These are phyloP conservation scores for Astrothelium macrocarpum DNA, from an alignment of 495 filamentous ascomycete genomes.

Conservation along the genomic window DNA sequence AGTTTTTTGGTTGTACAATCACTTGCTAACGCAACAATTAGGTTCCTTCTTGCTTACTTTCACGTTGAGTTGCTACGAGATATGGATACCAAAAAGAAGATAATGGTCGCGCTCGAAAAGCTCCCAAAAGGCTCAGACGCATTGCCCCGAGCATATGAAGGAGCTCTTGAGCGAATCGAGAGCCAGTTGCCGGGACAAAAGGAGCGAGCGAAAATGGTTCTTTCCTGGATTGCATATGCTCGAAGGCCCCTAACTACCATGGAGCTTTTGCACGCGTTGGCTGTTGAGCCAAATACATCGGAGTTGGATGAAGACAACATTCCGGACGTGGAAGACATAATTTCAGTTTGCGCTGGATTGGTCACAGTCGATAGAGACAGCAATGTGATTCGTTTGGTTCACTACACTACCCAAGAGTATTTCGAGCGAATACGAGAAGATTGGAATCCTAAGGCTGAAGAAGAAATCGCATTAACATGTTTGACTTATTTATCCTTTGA, in stretches of 20 bases:
- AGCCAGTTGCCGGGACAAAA: conserved; percentile 24
- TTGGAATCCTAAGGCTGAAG: conserved; percentile 29
- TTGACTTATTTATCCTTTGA: not conserved
- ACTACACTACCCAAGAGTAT: conserved; percentile 48
- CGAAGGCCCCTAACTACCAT: conserved; percentile 30
- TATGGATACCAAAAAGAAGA: conserved; percentile 26
- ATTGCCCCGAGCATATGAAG: conserved; percentile 34
- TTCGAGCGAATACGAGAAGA: conserved; percentile 31
- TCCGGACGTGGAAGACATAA: conserved; percentile 30
- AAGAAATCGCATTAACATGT: not conserved
- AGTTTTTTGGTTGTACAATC: not conserved
- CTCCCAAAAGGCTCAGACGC: conserved; percentile 24
- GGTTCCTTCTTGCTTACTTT: conserved; percentile 49
- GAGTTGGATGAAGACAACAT: conserved; percentile 36
- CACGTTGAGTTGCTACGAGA: conserved; percentile 37
- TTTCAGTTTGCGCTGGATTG: conserved; percentile 45
- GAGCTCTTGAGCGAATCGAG: conserved; percentile 38
- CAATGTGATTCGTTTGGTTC: conserved; percentile 41
- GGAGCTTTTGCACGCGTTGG: conserved; percentile 43
- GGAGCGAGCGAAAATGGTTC: conserved; percentile 30
- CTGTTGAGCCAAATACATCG: conserved; percentile 24
- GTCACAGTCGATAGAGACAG: conserved; percentile 41
- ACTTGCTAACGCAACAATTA: conserved; percentile 10
- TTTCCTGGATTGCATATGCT: conserved; percentile 41
- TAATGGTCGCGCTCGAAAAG: conserved; percentile 30